A percentile compares a stretch with the other conserved stretches of the same genome.
phyloP scores from a whole-genome alignment of 495 filamentous ascomycete genomes.

The Podospora pseudocomata region DNA sequence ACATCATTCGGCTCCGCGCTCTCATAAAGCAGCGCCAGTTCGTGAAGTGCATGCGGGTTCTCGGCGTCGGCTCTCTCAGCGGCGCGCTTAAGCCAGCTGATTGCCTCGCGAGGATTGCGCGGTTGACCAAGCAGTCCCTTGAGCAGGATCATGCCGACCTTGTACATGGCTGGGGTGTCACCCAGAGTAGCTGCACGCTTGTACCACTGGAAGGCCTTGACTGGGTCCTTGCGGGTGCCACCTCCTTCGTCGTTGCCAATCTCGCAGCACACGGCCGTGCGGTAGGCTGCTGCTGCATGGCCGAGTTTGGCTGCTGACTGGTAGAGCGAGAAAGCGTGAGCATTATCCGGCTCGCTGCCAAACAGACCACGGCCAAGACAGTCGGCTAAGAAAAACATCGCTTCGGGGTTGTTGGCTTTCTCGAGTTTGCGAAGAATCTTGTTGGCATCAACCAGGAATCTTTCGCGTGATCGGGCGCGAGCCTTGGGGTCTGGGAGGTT shows the following conservation, averaged over 20 bases:
- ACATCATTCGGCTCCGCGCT: conserved; percentile 61
- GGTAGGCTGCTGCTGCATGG: conserved; percentile 82
- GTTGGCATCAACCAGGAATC: conserved; percentile 78
- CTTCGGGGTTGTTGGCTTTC: conserved; percentile 62
- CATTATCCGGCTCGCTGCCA: conserved; percentile 67
- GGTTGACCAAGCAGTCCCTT: conserved; percentile 91
- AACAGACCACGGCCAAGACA: conserved; percentile 72
- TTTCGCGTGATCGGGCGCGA: conserved; percentile 72
- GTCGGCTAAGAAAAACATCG: conserved; percentile 92
- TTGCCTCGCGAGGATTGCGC: conserved; percentile 76
- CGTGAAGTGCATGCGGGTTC: conserved; percentile 93
- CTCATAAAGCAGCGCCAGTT: conserved; percentile 83
- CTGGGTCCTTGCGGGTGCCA: conserved; percentile 81
- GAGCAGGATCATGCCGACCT: conserved; percentile 91
- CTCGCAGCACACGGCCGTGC: conserved; percentile 95
- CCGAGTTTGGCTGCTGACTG: conserved; percentile 88
- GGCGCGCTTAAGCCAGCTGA: conserved; percentile 88
- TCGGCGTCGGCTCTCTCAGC: conserved; percentile 82
- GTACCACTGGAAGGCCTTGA: conserved; percentile 97
- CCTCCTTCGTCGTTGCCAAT: conserved; percentile 92
- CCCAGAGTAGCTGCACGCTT: conserved; percentile 86
- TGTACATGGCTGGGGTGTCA: conserved; percentile 94
- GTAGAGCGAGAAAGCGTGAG: conserved; percentile 88
- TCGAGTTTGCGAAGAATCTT: conserved; percentile 88
- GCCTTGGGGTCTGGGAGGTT: conserved; percentile 71